These are phyloP conservation scores for Pestalotiopsis sp. DNA, from an alignment of 2,329 filamentous ascomycete species.

Conservation along the genomic window DNA sequence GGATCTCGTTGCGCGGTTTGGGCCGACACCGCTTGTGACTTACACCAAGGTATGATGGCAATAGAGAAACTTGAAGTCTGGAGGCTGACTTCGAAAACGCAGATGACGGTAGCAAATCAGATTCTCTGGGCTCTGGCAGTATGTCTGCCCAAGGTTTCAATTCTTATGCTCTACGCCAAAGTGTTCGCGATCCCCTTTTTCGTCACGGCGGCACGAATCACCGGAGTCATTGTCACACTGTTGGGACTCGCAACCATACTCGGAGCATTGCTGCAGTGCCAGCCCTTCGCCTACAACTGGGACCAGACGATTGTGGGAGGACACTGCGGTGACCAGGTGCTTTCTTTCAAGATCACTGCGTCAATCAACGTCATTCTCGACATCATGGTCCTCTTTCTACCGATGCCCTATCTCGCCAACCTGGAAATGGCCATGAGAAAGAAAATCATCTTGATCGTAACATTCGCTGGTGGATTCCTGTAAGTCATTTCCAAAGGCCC, in stretches of 20 bases:
- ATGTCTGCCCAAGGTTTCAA: conserved; percentile 7
- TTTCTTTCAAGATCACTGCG: conserved; percentile 3
- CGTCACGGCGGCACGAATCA: neutral
- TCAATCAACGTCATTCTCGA: conserved; percentile 10
- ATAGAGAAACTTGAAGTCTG: neutral
- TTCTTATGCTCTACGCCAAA: conserved; percentile 6
- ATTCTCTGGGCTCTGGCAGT: conserved; percentile 10
- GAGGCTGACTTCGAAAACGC: neutral
- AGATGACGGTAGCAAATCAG: neutral
- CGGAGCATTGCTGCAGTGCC: conserved; percentile 10
- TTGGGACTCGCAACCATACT: conserved; percentile 1
- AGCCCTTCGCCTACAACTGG: conserved; percentile 12
- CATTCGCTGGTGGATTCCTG: conserved; percentile 8
- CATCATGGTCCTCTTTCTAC: conserved; percentile 9
- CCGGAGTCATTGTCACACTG: neutral
- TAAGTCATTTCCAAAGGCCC: neutral
- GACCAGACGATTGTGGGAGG: conserved; percentile 5
- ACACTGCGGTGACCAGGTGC: conserved; percentile 6
- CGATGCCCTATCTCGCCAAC: conserved; percentile 5
- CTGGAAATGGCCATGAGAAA: conserved; percentile 1
- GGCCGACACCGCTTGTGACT: neutral
- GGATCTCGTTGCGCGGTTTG: neutral
- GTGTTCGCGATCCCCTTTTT: neutral
- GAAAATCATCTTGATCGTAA: neutral
- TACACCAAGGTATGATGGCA: neutral